These are phyloP conservation scores for Coriaria nepalensis DNA, from an alignment of 306 rosid genomes.

Conservation along the genomic window DNA sequence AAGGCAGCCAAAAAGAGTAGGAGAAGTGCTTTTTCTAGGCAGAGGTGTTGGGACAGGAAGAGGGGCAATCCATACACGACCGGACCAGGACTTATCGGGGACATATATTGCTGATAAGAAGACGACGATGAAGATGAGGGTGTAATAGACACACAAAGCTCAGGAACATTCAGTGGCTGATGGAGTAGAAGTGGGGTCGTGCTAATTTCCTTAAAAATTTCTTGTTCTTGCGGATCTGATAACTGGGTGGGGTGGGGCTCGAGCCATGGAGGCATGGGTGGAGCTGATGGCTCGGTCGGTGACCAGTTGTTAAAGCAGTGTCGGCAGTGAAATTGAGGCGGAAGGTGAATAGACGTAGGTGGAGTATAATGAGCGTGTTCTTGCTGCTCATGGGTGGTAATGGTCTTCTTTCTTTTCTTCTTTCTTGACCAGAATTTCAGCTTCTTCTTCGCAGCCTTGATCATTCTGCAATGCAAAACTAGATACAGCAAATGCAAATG, in stretches of 20 bases:
- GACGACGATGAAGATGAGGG: background rate
- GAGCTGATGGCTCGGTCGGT: slow-evolving; percentile 39
- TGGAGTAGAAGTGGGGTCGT: background rate
- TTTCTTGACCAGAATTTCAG: slow-evolving; percentile 38
- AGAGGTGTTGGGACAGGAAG: background rate
- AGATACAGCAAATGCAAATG: too few relatives aligned
- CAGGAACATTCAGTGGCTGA: background rate
- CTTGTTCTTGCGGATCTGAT: background rate
- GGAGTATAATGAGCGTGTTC: slow-evolving; percentile 6
- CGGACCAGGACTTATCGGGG: slow-evolving; percentile 10
- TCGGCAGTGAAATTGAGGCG: background rate
- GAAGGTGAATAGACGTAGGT: slow-evolving; percentile 12
- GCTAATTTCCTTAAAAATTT: background rate
- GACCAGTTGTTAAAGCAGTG: slow-evolving; percentile 9
- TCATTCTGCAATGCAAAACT: slow-evolving; percentile 5
- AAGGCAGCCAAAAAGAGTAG: slow-evolving; percentile 17
- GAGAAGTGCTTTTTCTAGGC: slow-evolving; percentile 2
- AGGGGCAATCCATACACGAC: slow-evolving; percentile 24
- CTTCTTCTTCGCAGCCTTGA: slow-evolving; percentile 43
- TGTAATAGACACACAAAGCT: background rate
- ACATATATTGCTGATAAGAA: slow-evolving; percentile 29
- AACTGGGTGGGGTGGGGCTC: slow-evolving; percentile 10
- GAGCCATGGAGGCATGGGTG: slow-evolving; percentile 48
- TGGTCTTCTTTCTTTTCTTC: slow-evolving; percentile 23
- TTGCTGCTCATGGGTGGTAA: too few relatives aligned